phyloP scores from a whole-genome alignment of 2,329 filamentous ascomycete genomes.

The Ceratocystis cacaofunesta region DNA sequence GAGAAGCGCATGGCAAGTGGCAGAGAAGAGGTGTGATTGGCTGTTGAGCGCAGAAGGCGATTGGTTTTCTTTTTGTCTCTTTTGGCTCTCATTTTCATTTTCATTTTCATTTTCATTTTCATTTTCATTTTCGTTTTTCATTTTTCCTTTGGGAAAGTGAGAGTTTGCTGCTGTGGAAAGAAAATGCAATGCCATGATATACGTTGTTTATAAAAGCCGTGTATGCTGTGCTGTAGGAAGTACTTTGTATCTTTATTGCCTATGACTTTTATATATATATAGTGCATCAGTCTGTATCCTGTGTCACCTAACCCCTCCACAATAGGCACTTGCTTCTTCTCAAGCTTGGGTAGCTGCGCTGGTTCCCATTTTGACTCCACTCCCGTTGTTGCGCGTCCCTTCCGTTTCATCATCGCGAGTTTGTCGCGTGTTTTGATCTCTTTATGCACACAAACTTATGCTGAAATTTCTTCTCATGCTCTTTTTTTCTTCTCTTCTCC shows the following conservation, averaged over 20 bases:
- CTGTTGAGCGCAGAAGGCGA: background rate
- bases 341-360: background rate
- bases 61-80: too few species aligned
- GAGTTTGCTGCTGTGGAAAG: background rate
- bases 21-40: background rate
- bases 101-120: background rate
- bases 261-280: background rate
- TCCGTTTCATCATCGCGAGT: constrained; percentile 5
- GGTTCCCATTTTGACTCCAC: background rate
- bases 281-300: background rate
- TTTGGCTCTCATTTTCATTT: too few species aligned
- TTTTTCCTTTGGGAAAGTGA: background rate
- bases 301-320: background rate
- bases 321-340: background rate
- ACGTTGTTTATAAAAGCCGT: background rate
- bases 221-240: background rate
- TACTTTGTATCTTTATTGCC: background rate
- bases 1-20: background rate
- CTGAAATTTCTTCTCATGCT: background rate
- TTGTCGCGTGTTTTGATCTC: background rate
- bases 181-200: background rate
- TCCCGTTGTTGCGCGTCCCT: constrained; percentile 8
- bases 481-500: background rate
- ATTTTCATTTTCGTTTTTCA: background rate
- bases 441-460: background rate